Conservation (phyloP, 176 grass and related monocot genomes). For the Hordeum marinum region DNA sequence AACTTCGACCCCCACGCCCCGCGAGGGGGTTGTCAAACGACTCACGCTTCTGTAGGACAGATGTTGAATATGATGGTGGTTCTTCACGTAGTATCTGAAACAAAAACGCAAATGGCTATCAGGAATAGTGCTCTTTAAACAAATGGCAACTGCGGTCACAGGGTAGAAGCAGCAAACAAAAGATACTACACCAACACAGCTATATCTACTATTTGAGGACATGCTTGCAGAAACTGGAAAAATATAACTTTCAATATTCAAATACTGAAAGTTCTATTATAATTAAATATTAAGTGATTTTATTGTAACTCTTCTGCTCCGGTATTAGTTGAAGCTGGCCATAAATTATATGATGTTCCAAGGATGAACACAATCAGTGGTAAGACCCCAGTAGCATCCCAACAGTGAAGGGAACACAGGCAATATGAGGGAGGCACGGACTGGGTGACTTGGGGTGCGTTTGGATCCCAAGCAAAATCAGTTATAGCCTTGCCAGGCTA, state of each 20-base stretch:
- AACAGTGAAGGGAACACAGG: no score
- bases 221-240: conserved; percentile 21
- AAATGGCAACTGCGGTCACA: conserved; percentile 11
- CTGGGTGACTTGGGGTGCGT: no score
- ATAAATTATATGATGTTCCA: not conserved
- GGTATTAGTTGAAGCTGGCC: not conserved
- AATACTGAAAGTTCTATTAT: not conserved
- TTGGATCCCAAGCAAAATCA: no score
- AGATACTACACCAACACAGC: conserved; percentile 27
- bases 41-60: conserved; percentile 61
- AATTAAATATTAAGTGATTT: conserved; percentile 7
- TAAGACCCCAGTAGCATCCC: no score
- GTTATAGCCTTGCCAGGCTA: no score
- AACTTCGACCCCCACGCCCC: conserved; percentile 57
- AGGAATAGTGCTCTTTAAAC: not conserved
- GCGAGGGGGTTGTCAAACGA: conserved; percentile 85
- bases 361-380: not conserved
- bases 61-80: conserved; percentile 72
- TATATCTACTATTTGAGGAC: conserved; percentile 28
- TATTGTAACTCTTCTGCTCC: not conserved
- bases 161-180: conserved; percentile 16
- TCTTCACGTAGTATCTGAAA: conserved; percentile 90
- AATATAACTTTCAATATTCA: not conserved
- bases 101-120: conserved; percentile 13
- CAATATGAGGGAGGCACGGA: no score